Evolutionary conservation across 1,284 basidiomycete species (phyloP).

Genomic region (Malassezia globosa): DNA sequence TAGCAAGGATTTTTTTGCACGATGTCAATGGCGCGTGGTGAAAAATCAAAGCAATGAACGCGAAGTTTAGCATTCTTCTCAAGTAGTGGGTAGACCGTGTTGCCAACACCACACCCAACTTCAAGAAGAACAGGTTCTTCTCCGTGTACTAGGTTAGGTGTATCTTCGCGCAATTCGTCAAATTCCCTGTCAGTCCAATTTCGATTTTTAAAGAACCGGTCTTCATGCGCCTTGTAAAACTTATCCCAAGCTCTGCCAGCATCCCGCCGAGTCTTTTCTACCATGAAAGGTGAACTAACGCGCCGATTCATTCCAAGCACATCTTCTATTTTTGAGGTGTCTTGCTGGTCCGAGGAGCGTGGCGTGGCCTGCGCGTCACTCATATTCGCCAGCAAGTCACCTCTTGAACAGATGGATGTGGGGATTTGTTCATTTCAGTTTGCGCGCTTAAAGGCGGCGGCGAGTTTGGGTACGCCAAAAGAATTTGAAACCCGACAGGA

Average conservation of each 20-base stretch:
- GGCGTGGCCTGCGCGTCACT: neutral
- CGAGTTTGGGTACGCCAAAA: neutral
- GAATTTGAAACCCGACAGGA: too few species aligned
- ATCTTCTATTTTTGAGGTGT: too few species aligned
- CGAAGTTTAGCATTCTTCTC: slow-evolving; percentile 23
- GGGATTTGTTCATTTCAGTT: too few species aligned
- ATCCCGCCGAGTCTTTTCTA: slow-evolving; percentile 34
- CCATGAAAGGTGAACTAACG: slow-evolving; percentile 25
- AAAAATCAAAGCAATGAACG: slow-evolving; percentile 46
- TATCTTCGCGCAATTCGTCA: slow-evolving; percentile 5
- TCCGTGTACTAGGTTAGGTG: neutral
- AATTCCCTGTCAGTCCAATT: slow-evolving; percentile 48
- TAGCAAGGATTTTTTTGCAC: slow-evolving; percentile 34
- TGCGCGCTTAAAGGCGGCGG: neutral
- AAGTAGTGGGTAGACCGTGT: slow-evolving; percentile 41
- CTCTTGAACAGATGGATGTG: neutral
- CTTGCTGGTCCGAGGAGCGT: neutral
- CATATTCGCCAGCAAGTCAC: neutral
- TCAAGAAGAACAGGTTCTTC: slow-evolving; percentile 31
- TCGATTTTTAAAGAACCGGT: slow-evolving; percentile 47
- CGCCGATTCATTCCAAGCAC: slow-evolving; percentile 27
- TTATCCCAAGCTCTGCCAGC: slow-evolving; percentile 44
- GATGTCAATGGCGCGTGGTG: slow-evolving; percentile 35
- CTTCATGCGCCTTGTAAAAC: slow-evolving; percentile 46
- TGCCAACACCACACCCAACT: slow-evolving; percentile 46